Conservation (phyloP, 108 stramenopile genomes). For the Craspedostauros australis region DNA sequence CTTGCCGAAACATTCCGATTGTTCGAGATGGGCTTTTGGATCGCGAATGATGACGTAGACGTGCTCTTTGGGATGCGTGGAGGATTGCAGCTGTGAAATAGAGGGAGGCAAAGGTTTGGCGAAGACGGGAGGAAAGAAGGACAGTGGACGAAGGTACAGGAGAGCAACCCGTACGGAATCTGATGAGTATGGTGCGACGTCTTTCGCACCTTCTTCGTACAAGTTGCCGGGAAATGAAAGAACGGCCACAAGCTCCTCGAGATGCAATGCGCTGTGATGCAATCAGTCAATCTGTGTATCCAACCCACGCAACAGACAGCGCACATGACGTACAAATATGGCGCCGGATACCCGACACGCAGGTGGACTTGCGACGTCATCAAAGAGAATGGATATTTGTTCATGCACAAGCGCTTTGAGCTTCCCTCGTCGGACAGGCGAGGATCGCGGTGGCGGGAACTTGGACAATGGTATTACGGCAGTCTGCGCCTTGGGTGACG, state of each 20-base stretch:
- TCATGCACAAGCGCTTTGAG: conserved; percentile 38
- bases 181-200: background rate
- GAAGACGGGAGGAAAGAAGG: background rate
- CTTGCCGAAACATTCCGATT: conserved; percentile 10
- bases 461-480: too few relatives aligned
- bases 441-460: too few relatives aligned
- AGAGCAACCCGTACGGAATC: background rate
- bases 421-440: too few relatives aligned
- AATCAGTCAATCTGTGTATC: background rate
- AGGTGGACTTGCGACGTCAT: conserved; percentile 18
- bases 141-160: background rate
- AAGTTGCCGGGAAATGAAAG: too few relatives aligned
- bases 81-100: conserved; percentile 9
- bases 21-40: conserved; percentile 12
- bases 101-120: conserved; percentile 1
- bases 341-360: conserved; percentile 28
- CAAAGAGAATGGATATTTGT: conserved; percentile 36
- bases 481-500: too few relatives aligned
- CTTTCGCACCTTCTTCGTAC: background rate
- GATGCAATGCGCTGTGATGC: too few relatives aligned
- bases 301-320: background rate
- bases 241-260: too few relatives aligned
- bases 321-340: conserved; percentile 29
- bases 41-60: conserved; percentile 5
- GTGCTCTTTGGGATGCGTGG: background rate